phyloP scores from a whole-genome alignment of 306 rosid genomes.

The Adenanthera pavonina region DNA sequence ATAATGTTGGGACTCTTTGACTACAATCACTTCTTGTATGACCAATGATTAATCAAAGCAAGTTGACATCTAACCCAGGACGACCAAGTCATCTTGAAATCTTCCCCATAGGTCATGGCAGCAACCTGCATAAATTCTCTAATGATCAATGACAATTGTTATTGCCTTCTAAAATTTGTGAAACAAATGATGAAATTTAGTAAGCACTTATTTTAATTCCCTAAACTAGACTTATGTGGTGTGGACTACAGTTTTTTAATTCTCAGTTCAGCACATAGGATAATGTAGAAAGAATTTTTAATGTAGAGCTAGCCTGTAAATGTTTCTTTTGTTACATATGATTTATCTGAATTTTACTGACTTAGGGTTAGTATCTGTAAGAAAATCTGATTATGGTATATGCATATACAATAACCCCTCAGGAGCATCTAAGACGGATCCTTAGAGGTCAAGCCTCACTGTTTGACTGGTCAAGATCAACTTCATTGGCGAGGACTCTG shows the following conservation, averaged over 20 bases:
- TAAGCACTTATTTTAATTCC: slow-evolving; percentile 12
- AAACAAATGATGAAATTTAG: slow-evolving; percentile 27
- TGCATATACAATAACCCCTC: slow-evolving; percentile 39
- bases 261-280: background rate
- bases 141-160: background rate
- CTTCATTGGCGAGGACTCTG: slow-evolving; percentile 89
- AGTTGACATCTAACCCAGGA: background rate
- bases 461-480: slow-evolving; percentile 94
- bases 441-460: slow-evolving; percentile 99
- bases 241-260: slow-evolving; percentile 7
- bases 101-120: background rate
- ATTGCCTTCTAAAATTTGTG: background rate
- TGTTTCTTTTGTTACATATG: slow-evolving; percentile 10
- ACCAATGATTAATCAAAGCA: background rate
- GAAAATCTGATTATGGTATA: slow-evolving; percentile 27
- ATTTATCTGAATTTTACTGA: slow-evolving; percentile 20
- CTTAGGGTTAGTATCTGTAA: slow-evolving; percentile 30
- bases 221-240: background rate
- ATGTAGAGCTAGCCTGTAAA: slow-evolving; percentile 7
- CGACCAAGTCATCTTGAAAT: background rate
- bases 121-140: slow-evolving; percentile 6
- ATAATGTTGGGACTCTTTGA: too few relatives aligned
- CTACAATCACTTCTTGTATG: too few relatives aligned
- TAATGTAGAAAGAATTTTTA: slow-evolving; percentile 17
- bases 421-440: slow-evolving; percentile 95